These are phyloP conservation scores for Dillenia turbinata DNA, from an alignment of 164 flowering plant genomes.

Conservation along the genomic window DNA sequence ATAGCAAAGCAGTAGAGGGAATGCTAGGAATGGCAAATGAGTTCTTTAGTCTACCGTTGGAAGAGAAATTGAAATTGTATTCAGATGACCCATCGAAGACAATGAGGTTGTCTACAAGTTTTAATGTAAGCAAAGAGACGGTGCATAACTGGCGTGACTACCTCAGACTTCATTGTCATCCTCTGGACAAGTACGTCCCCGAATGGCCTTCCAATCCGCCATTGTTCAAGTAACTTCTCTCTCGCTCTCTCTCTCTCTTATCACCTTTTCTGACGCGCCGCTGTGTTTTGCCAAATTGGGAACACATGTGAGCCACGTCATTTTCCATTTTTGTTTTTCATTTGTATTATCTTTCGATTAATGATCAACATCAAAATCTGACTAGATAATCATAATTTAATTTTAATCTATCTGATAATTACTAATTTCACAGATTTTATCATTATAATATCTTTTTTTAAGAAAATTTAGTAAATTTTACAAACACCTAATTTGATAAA, in stretches of 20 bases:
- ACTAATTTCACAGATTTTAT: no score
- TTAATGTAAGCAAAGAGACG: constrained; percentile 41
- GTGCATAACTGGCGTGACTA: constrained; percentile 90
- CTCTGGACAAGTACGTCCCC: constrained; percentile 46
- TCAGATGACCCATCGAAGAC: constrained; percentile 49
- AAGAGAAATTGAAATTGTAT: constrained; percentile 69
- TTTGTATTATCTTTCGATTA: no score
- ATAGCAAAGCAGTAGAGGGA: constrained; percentile 25
- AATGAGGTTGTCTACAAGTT: constrained; percentile 11
- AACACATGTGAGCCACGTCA: no score
- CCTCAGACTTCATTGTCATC: constrained; percentile 75
- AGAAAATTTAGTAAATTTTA: no score
- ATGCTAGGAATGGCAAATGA: constrained; percentile 42
- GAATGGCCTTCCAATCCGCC: constrained; percentile 82
- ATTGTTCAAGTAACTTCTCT: constrained; percentile 55
- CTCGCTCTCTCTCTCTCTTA: neutral
- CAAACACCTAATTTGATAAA: no score
- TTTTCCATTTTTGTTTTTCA: no score
- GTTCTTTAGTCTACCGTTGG: constrained; percentile 58
- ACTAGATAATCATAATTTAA: no score
- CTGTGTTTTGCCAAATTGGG: no score
- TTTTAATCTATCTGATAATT: no score
- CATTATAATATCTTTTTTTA: no score
- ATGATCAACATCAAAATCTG: no score
- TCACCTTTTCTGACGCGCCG: no score